phyloP scores from a whole-genome alignment of 768 basidiomycete genomes.

The Mycena floridula region DNA sequence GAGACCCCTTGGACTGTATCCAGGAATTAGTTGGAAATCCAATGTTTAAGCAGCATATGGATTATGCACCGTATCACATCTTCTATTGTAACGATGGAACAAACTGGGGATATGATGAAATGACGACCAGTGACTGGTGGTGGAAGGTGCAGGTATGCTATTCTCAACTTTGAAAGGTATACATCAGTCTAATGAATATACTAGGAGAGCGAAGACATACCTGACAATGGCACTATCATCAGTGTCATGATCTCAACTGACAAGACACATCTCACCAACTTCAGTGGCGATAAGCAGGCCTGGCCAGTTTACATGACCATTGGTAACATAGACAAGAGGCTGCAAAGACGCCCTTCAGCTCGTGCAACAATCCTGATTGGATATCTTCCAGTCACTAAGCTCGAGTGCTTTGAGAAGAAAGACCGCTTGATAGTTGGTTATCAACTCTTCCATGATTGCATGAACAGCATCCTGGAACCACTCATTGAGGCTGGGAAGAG shows the following conservation, averaged over 20 bases:
- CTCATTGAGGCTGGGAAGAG: slow-evolving; percentile 6
- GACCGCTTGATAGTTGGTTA: neutral
- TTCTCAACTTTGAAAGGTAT: slow-evolving; percentile 1
- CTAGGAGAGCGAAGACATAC: neutral
- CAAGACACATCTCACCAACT: no score
- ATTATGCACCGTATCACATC: slow-evolving; percentile 16
- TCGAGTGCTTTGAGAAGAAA: neutral
- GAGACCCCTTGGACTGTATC: slow-evolving; percentile 15
- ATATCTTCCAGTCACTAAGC: neutral
- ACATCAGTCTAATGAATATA: neutral
- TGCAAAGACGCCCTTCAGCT: neutral
- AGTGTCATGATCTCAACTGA: neutral
- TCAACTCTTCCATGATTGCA: slow-evolving; percentile 2
- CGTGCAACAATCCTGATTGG: neutral
- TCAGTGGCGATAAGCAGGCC: no score
- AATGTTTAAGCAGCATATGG: slow-evolving; percentile 14
- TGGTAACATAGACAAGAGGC: neutral
- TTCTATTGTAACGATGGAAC: slow-evolving; percentile 4
- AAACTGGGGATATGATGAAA: slow-evolving; percentile 13
- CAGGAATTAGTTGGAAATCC: slow-evolving; percentile 17
- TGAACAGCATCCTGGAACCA: slow-evolving; percentile 8
- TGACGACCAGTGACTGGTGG: slow-evolving; percentile 23
- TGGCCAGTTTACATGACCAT: no score
- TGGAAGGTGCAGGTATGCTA: slow-evolving; percentile 20
- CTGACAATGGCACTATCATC: neutral